A percentile compares a stretch with the other conserved stretches of the same genome.
phyloP scores from a whole-genome alignment of 495 filamentous ascomycete species.

The Sordaria brevicollis region DNA sequence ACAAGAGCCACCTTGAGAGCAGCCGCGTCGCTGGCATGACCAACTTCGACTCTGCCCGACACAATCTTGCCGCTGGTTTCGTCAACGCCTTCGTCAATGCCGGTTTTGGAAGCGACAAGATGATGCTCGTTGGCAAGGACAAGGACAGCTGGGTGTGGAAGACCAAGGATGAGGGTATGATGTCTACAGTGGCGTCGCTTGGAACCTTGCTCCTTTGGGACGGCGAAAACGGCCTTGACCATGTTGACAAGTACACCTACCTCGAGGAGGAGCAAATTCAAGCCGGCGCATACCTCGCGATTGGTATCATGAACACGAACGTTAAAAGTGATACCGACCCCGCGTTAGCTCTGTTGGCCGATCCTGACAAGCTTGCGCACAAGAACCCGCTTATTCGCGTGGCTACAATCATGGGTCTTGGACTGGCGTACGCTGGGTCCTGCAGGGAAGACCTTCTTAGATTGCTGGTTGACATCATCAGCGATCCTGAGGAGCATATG shows the following conservation, averaged over 20 bases:
- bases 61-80: constrained; percentile 92
- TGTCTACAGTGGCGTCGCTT: constrained; percentile 87
- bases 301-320: constrained; percentile 88
- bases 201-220: constrained; percentile 88
- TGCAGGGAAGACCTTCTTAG: constrained; percentile 77
- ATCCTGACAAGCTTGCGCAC: constrained; percentile 61
- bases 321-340: constrained; percentile 80
- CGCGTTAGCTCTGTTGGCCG: constrained; percentile 72
- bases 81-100: constrained; percentile 96
- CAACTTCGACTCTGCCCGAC: constrained; percentile 86
- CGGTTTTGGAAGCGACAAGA: constrained; percentile 89
- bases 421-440: constrained; percentile 85
- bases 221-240: constrained; percentile 76
- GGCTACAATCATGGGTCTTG: constrained; percentile 88
- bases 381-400: constrained; percentile 68
- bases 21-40: constrained; percentile 83
- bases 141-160: constrained; percentile 97
- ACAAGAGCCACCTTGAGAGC: constrained; percentile 97
- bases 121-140: constrained; percentile 79
- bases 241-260: constrained; percentile 89
- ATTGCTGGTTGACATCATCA: constrained; percentile 73
- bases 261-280: constrained; percentile 73
- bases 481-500: constrained; percentile 75
- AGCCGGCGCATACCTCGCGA: constrained; percentile 80
- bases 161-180: constrained; percentile 95